Conservation (phyloP, 2,329 filamentous ascomycete genomes). For the Colletotrichum zoysiae region DNA sequence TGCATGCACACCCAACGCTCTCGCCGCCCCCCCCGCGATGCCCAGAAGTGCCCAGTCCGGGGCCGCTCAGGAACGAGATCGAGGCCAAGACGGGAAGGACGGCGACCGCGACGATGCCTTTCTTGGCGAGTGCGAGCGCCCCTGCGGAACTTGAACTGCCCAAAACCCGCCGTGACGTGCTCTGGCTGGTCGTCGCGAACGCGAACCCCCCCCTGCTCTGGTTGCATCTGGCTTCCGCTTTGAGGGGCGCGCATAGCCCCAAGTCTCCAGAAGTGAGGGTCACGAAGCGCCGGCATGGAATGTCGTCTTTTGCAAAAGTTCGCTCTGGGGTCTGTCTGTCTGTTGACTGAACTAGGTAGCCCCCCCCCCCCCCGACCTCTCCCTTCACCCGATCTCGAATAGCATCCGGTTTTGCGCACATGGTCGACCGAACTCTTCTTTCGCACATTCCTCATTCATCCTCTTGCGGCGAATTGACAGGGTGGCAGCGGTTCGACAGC, state of each 20-base stretch:
- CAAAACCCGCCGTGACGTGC: conserved; percentile 32
- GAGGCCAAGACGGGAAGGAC: conserved; percentile 40
- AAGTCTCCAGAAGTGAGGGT: not conserved
- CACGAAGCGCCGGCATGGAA: too few relatives aligned
- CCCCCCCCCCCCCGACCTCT: not conserved
- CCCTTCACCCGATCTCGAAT: too few relatives aligned
- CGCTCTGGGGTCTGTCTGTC: not conserved
- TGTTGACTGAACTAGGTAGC: not conserved
- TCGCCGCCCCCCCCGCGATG: not conserved
- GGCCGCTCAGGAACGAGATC: conserved; percentile 33
- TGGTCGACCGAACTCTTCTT: not conserved
- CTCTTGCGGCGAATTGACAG: conserved; percentile 4
- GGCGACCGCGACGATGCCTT: conserved; percentile 6
- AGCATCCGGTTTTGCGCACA: not conserved
- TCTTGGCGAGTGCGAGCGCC: conserved; percentile 25
- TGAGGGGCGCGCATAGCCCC: not conserved
- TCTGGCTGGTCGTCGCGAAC: not conserved
- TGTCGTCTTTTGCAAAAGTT: conserved; percentile 31
- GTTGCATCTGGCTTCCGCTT: not conserved
- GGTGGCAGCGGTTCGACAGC: not conserved
- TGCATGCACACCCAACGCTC: too few relatives aligned
- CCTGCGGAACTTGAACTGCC: not conserved
- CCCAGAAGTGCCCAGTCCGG: conserved; percentile 32
- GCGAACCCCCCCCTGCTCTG: conserved; percentile 14
- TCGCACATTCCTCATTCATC: conserved; percentile 38